These are phyloP conservation scores for Nigrospora osmanthi DNA, from an alignment of 2,329 filamentous ascomycete genomes.

Conservation along the genomic window DNA sequence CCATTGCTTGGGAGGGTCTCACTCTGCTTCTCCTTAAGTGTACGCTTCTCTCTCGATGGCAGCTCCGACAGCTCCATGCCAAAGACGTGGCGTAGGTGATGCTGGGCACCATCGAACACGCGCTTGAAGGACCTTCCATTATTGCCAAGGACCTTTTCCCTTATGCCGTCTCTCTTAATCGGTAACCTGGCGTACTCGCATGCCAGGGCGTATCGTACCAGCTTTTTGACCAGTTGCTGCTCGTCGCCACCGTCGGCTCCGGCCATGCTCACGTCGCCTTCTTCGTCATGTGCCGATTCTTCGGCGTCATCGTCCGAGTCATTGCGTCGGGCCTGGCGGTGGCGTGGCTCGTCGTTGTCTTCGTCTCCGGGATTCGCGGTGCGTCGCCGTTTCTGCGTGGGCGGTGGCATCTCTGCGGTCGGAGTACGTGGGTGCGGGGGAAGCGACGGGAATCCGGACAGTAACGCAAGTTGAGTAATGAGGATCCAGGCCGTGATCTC, in stretches of 20 bases:
- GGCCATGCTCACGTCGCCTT: constrained; percentile 14
- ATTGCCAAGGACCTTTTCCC: constrained; percentile 65
- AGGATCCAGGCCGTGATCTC: too few species aligned
- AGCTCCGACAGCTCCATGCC: constrained; percentile 92
- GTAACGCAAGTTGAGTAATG: too few species aligned
- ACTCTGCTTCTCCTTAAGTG: constrained; percentile 65
- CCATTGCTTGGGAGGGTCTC: constrained; percentile 34
- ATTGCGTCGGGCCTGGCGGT: constrained; percentile 14
- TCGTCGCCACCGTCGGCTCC: constrained; percentile 26
- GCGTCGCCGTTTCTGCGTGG: constrained; percentile 20
- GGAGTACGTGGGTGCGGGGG: too few species aligned
- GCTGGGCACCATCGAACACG: constrained; percentile 72
- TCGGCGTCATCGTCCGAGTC: constrained; percentile 28
- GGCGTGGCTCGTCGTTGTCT: constrained; percentile 22
- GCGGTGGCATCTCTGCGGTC: constrained; percentile 15
- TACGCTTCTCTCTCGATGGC: constrained; percentile 72
- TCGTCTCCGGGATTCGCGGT: constrained; percentile 24
- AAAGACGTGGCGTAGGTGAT: constrained; percentile 61
- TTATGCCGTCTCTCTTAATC: constrained; percentile 55
- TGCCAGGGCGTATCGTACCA: constrained; percentile 61
- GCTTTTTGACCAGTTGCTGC: constrained; percentile 51
- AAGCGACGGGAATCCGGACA: too few species aligned
- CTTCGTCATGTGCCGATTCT: constrained; percentile 11
- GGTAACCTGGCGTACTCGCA: constrained; percentile 56
- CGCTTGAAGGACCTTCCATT: constrained; percentile 63